phyloP scores from a whole-genome alignment of 768 basidiomycete genomes.

The Daedaleopsis nitida region DNA sequence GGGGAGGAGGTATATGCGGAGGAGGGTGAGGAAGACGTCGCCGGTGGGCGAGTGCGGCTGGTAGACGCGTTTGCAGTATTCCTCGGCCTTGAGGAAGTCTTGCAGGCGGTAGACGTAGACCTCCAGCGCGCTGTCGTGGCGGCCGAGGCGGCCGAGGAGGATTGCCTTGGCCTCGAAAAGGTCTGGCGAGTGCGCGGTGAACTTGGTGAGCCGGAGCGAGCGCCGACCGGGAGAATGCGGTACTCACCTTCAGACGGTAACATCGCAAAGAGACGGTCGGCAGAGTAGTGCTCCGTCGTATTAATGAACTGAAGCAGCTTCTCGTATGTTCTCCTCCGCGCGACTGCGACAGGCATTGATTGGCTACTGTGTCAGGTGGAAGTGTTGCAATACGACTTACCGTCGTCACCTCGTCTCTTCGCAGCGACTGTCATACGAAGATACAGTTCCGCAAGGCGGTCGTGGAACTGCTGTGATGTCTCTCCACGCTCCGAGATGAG shows the following conservation, averaged over 20 bases:
- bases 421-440: slow-evolving; percentile 64
- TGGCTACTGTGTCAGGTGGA: background rate
- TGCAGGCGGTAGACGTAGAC: slow-evolving; percentile 88
- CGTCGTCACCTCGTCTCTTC: slow-evolving; percentile 59
- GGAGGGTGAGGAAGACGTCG: slow-evolving; percentile 78
- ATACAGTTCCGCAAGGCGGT: slow-evolving; percentile 88
- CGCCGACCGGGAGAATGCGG: slow-evolving; percentile 17
- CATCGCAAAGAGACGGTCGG: slow-evolving; percentile 80
- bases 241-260: slow-evolving; percentile 75
- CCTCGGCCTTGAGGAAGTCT: slow-evolving; percentile 86
- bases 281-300: slow-evolving; percentile 64
- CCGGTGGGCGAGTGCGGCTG: slow-evolving; percentile 49
- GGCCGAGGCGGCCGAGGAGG: slow-evolving; percentile 83
- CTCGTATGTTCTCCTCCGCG: slow-evolving; percentile 53
- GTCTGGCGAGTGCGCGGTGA: slow-evolving; percentile 44
- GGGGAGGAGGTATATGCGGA: slow-evolving; percentile 87
- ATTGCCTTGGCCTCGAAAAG: slow-evolving; percentile 91
- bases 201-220: too few relatives aligned
- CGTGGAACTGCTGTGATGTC: slow-evolving; percentile 69
- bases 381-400: slow-evolving; percentile 37
- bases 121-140: slow-evolving; percentile 94
- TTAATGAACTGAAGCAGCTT: slow-evolving; percentile 81
- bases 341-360: slow-evolving; percentile 38
- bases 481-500: slow-evolving; percentile 78
- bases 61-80: slow-evolving; percentile 91